Conservation (phyloP, 148 eudicot genomes). For the Nepenthes gracilis region DNA sequence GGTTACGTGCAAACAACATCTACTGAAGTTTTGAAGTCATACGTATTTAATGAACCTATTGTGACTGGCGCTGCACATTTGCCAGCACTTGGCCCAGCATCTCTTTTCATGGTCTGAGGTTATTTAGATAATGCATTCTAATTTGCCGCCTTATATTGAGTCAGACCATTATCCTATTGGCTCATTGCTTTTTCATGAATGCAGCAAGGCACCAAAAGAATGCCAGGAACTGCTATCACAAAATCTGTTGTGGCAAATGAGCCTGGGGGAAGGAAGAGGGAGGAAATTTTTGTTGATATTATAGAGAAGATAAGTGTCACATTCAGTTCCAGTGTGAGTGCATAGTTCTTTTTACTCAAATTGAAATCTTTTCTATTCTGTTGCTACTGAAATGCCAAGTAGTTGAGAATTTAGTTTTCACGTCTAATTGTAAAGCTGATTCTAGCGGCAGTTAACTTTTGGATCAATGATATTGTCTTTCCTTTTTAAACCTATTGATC, state of each 20-base stretch:
- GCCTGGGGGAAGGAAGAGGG: slow-evolving; percentile 93
- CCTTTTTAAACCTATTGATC: too few species aligned
- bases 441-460: too few species aligned
- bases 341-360: not conserved
- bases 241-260: slow-evolving; percentile 96
- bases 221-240: slow-evolving; percentile 95
- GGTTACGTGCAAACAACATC: slow-evolving; percentile 97
- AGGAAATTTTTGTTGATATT: slow-evolving; percentile 95
- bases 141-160: not conserved
- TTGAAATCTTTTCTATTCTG: too few species aligned
- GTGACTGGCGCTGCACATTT: slow-evolving; percentile 79
- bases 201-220: slow-evolving; percentile 35
- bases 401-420: too few species aligned
- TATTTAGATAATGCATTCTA: slow-evolving; percentile 3
- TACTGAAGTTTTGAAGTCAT: slow-evolving; percentile 87
- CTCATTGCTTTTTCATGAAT: not conserved
- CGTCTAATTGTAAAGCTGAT: too few species aligned
- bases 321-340: slow-evolving; percentile 93
- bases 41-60: slow-evolving; percentile 87
- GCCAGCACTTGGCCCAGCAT: slow-evolving; percentile 80
- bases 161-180: slow-evolving; percentile 2
- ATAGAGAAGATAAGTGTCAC: slow-evolving; percentile 97
- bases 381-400: too few species aligned
- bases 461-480: too few species aligned
- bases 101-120: slow-evolving; percentile 73